These are phyloP conservation scores for Penicillium sp. DNA, from an alignment of 2,329 filamentous ascomycete species.

Conservation along the genomic window DNA sequence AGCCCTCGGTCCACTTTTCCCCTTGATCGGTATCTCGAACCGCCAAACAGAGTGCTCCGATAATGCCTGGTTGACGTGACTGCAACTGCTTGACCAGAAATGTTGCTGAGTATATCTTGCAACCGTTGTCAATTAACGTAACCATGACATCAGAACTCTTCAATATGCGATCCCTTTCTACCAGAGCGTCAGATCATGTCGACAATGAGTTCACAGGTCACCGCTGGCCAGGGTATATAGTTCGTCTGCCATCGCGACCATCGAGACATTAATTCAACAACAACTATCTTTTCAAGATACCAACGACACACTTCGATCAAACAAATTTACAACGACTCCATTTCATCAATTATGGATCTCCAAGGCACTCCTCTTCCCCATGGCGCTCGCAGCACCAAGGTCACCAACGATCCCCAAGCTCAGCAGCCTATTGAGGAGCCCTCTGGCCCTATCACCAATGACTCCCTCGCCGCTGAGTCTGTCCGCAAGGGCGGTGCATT, in stretches of 20 bases:
- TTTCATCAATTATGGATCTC: constrained; percentile 38
- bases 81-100: constrained; percentile 8
- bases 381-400: constrained; percentile 39
- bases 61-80: constrained; percentile 16
- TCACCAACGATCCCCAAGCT: constrained; percentile 52
- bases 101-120: constrained; percentile 4
- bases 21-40: constrained; percentile 9
- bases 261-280: background rate
- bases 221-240: constrained; percentile 18
- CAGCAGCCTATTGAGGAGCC: constrained; percentile 62
- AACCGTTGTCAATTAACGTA: constrained; percentile 21
- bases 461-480: constrained; percentile 78
- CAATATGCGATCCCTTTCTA: background rate
- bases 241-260: constrained; percentile 19
- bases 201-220: background rate
- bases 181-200: background rate
- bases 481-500: constrained; percentile 62
- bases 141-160: constrained; percentile 34
- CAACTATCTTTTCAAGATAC: background rate
- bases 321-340: background rate
- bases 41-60: constrained; percentile 16
- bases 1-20: constrained; percentile 12
- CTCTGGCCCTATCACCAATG: constrained; percentile 64
- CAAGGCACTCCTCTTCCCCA: constrained; percentile 41
- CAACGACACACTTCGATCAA: background rate